phyloP scores from a whole-genome alignment of 345 rosid genomes.

The Salix exigua region DNA sequence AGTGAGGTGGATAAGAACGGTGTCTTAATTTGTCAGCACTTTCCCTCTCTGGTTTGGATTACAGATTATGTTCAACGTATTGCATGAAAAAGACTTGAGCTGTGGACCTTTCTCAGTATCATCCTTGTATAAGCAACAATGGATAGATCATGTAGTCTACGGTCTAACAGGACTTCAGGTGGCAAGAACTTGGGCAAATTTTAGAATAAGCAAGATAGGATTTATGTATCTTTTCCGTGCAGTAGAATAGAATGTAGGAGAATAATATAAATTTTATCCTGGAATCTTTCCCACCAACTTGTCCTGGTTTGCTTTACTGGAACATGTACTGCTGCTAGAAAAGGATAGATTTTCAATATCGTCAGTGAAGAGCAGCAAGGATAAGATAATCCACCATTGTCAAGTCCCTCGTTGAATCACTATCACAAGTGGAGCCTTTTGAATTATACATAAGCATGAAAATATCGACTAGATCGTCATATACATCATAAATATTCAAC shows the following conservation, averaged over 20 bases:
- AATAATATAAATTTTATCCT: too few species aligned
- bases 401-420: constrained; percentile 9
- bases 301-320: constrained; percentile 32
- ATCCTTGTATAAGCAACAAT: too few species aligned
- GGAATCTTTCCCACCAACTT: too few species aligned
- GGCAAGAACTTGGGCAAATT: too few species aligned
- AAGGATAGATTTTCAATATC: background rate
- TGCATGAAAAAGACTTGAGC: too few species aligned
- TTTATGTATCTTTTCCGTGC: too few species aligned
- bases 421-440: constrained; percentile 12
- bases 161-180: too few species aligned
- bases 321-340: constrained; percentile 17
- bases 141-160: too few species aligned
- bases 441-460: background rate
- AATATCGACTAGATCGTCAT: background rate
- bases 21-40: constrained; percentile 20
- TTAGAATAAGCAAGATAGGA: too few species aligned
- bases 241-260: too few species aligned
- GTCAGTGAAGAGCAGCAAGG: constrained; percentile 13
- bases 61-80: background rate
- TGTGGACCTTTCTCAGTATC: too few species aligned
- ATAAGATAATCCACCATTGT: constrained; percentile 33
- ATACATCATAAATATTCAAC: too few species aligned
- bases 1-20: constrained; percentile 13
- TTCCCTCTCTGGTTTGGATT: background rate